These are phyloP conservation scores for Cutaneotrichosporon cavernicola DNA, from an alignment of 1,284 basidiomycete species.

Conservation along the genomic window DNA sequence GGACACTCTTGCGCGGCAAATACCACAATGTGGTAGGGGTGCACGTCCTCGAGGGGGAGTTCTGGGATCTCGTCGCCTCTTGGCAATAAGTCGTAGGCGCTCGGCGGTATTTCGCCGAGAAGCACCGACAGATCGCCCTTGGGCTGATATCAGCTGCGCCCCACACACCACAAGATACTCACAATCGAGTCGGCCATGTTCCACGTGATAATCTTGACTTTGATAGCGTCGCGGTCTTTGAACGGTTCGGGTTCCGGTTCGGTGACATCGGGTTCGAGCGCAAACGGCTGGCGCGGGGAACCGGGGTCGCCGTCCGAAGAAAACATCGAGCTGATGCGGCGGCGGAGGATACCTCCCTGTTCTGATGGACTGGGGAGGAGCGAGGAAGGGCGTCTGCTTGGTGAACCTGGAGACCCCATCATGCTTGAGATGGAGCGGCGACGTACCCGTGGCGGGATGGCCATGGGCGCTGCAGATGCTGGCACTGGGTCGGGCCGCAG, in stretches of 20 bases:
- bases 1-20: conserved; percentile 57
- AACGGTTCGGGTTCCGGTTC: not conserved
- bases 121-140: conserved; percentile 57
- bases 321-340: conserved; percentile 12
- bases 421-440: not conserved
- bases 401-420: not conserved
- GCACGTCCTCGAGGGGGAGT: conserved; percentile 42
- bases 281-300: not conserved
- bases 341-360: conserved; percentile 1
- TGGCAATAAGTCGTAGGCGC: conserved; percentile 40
- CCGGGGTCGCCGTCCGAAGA: conserved; percentile 6
- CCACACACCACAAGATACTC: conserved; percentile 19
- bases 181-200: conserved; percentile 57
- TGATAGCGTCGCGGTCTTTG: conserved; percentile 50
- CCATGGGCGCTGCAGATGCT: not conserved
- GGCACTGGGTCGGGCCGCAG: not conserved
- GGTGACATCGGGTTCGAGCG: not conserved
- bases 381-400: not conserved
- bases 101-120: conserved; percentile 53
- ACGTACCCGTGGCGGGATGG: not conserved
- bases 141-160: conserved; percentile 32
- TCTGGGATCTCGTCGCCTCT: conserved; percentile 28
- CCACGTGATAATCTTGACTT: conserved; percentile 57
- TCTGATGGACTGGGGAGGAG: not conserved
- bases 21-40: conserved; percentile 58